Conservation (phyloP, 495 filamentous ascomycete species). For the Penicillium mononematosum region DNA sequence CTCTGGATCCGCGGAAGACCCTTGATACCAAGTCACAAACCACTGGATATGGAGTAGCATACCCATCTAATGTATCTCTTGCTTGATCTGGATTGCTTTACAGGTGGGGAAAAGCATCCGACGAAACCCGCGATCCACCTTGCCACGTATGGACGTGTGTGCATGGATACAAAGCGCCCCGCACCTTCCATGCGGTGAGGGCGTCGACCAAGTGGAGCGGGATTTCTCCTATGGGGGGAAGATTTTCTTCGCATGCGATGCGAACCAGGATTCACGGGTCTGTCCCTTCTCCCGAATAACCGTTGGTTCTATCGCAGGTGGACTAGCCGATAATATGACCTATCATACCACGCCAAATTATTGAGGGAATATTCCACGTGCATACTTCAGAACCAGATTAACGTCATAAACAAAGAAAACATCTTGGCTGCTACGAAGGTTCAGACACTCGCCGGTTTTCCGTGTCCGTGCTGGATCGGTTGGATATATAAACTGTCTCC, state of each 20-base stretch:
- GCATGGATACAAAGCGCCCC: neutral
- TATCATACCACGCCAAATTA: neutral
- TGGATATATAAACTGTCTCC: neutral
- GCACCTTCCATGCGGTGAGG: neutral
- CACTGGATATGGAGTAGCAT: neutral
- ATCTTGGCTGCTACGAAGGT: neutral
- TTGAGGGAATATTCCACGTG: neutral
- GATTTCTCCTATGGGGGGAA: neutral
- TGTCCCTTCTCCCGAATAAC: neutral
- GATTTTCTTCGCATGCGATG: neutral
- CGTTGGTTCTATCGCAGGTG: neutral
- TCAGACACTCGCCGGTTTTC: neutral
- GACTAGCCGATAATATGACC: neutral
- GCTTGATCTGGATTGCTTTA: neutral
- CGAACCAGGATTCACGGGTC: neutral
- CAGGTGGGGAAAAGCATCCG: neutral
- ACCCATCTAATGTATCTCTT: neutral
- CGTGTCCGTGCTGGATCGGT: neutral
- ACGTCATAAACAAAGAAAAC: constrained; percentile 1
- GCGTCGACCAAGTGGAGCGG: neutral
- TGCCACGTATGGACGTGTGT: neutral
- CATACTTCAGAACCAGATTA: neutral
- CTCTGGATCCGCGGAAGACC: neutral
- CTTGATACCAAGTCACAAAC: neutral
- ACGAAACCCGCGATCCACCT: neutral